phyloP scores from a whole-genome alignment of 2,329 filamentous ascomycete genomes.

The Elsinoe batatas region DNA sequence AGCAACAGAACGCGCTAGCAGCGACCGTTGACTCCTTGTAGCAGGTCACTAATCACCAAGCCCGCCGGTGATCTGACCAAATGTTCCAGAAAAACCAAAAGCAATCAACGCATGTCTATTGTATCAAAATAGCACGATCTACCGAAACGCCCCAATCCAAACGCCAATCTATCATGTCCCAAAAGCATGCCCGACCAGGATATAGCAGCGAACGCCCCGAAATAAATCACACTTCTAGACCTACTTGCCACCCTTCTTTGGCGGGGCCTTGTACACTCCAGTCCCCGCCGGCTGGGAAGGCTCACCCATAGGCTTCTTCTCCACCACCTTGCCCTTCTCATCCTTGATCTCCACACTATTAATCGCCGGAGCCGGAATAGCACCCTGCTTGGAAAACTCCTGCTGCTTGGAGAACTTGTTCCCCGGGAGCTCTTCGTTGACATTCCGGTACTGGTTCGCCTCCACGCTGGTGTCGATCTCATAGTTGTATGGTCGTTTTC shows the following conservation, averaged over 20 bases:
- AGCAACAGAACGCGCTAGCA: too few species aligned
- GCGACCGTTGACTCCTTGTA: too few species aligned
- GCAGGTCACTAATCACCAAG: too few species aligned
- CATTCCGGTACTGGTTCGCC: neutral
- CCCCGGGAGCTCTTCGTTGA: neutral
- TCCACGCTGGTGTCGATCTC: neutral
- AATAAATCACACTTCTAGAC: neutral
- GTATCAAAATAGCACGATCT: neutral
- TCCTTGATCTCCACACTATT: neutral
- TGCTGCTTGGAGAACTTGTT: constrained; percentile 3
- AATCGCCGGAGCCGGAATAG: neutral
- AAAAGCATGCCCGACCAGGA: neutral
- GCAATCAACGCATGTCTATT: neutral
- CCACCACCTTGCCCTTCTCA: neutral
- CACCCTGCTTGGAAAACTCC: neutral
- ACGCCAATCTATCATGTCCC: neutral
- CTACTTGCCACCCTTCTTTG: neutral
- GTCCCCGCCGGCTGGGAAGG: neutral
- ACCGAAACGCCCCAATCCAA: neutral
- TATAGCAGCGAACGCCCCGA: too few species aligned
- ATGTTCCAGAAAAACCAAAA: too few species aligned
- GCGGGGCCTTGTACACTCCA: neutral
- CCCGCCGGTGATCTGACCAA: too few species aligned
- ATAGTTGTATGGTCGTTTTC: neutral
- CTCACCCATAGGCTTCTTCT: neutral